phyloP scores from a whole-genome alignment of 208 protist species.

The Leishmania arabica region DNA sequence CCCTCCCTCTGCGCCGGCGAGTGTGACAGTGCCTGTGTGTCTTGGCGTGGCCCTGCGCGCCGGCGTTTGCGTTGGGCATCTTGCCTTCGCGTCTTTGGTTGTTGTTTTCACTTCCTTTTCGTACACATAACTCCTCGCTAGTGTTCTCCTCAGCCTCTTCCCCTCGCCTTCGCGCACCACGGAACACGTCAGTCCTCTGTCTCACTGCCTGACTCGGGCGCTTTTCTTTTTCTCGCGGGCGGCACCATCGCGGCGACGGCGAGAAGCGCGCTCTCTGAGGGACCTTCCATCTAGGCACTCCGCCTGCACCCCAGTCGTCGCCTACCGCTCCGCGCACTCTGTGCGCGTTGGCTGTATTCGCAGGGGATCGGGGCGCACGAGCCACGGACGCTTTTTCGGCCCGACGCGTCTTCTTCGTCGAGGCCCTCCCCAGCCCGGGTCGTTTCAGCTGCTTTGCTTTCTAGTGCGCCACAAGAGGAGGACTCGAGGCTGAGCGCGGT shows the following conservation, averaged over 20 bases:
- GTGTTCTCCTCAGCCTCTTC: not conserved
- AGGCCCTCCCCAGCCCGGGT: not conserved
- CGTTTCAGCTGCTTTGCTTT: not conserved
- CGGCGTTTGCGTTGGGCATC: not conserved
- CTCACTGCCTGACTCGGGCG: not conserved
- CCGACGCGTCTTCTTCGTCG: not conserved
- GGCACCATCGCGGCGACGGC: not conserved
- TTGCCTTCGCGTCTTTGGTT: not conserved
- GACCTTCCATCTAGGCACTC: not conserved
- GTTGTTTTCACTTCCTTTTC: not conserved
- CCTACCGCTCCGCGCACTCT: not conserved
- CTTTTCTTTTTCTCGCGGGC: not conserved
- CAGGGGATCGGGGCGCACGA: not conserved
- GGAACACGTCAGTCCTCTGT: not conserved
- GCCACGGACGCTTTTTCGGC: not conserved
- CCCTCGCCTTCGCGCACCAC: not conserved
- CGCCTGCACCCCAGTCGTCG: too few relatives aligned
- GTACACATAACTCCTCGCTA: not conserved
- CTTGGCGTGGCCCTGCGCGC: not conserved
- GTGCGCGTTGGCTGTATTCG: not conserved
- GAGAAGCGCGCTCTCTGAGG: not conserved
- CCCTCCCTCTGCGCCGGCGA: not conserved
- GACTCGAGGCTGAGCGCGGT: not conserved
- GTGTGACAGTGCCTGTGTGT: not conserved
- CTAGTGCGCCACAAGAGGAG: not conserved